Evolutionary conservation across 2,329 filamentous ascomycete genomes (phyloP), one percentile per base, ranked within the genome.

Genomic region (Xylariaceae sp.): DNA sequence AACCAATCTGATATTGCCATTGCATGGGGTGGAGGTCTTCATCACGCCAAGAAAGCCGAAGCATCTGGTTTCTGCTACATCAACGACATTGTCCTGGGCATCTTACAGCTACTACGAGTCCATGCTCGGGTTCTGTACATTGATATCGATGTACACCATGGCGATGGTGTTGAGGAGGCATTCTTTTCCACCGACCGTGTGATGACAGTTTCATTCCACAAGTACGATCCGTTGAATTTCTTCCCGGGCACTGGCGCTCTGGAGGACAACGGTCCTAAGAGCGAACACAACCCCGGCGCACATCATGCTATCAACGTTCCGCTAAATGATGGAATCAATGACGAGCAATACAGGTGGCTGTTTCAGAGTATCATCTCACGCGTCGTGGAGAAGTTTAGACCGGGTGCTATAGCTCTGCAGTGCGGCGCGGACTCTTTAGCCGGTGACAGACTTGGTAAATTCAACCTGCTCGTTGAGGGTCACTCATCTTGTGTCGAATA

Each of bases 1-100:
- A 82, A 87, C 52, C 89, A 96, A 75, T 91, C 92, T 35, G 90
- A 97, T 71, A 97, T 99, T 71, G 94, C 94, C 57, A 92, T 99
- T 70, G 95, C 96, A 69, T 99, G 94, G 94, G 94, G 92, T 15
- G 94, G 94, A 42, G 94, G 94, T 9, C 82, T 99, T 35, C 94
- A 99, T 74, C 94, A 99, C 71, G 94, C 94, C 51, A 97, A 97
- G 75, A 94, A 93, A 72, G 85, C 88, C 56, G 92, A 96, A 75
- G 93, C 94, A 0, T 93, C 89, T 11, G 94, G 94, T 0, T 99
- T 99, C 75, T 99, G 94, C 78, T 99, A 99, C 77, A 92, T 97
- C 77, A 99, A 99, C 74, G 94, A 99, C 74, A 97, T 97, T 68
- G 94, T 97, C 59, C 83, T 99, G 51, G 91, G 89, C 42, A 94